phyloP scores from a whole-genome alignment of 108 stramenopile species.

The Ochromonas danica region DNA sequence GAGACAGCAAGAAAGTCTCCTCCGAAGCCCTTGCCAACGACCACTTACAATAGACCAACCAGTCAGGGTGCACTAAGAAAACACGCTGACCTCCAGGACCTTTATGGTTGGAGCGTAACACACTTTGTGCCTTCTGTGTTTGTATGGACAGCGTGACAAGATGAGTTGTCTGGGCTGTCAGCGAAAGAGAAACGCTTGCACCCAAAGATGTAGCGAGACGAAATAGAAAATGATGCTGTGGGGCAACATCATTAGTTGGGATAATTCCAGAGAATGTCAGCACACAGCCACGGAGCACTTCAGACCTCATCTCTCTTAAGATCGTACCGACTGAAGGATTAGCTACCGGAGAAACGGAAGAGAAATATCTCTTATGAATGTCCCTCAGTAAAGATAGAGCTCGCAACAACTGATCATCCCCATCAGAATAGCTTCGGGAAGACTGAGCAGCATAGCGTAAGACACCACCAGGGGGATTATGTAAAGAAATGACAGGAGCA shows the following conservation, averaged over 20 bases:
- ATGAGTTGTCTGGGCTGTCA: slow-evolving; percentile 22
- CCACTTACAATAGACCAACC: slow-evolving; percentile 28
- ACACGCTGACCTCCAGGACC: too few species aligned
- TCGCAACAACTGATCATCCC: slow-evolving; percentile 18
- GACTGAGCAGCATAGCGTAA: too few species aligned
- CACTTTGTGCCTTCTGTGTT: background rate
- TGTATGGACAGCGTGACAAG: background rate
- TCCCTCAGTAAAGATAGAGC: background rate
- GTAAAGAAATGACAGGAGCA: slow-evolving; percentile 24
- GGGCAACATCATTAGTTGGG: background rate
- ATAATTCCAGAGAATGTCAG: background rate
- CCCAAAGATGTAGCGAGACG: slow-evolving; percentile 1
- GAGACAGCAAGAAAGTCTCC: background rate
- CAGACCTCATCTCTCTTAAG: background rate
- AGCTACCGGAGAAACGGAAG: background rate
- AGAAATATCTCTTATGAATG: slow-evolving; percentile 22
- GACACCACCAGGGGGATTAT: background rate
- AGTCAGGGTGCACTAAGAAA: slow-evolving; percentile 7
- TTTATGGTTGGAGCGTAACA: background rate
- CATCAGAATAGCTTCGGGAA: background rate
- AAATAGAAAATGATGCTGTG: background rate
- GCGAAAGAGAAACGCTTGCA: background rate
- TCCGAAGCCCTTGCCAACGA: background rate
- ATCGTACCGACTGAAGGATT: background rate
- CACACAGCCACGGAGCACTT: background rate